A percentile compares a stretch with the other conserved stretches of the same genome.
Evolutionary conservation across 306 rosid species (phyloP).

Genomic region (Cercis canadensis): DNA sequence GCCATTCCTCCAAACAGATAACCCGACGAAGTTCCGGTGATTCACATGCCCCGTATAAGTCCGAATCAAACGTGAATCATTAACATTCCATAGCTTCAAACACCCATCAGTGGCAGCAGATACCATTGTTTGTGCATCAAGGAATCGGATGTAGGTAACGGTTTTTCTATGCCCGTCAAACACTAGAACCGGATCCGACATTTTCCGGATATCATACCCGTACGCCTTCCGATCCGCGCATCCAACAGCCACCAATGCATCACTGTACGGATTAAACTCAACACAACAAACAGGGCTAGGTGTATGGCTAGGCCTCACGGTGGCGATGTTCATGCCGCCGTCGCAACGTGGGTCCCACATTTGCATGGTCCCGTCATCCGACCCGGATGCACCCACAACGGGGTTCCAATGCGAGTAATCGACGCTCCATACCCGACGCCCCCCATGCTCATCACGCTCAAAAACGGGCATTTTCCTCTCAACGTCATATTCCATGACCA

Average conservation of each 20-base stretch:
- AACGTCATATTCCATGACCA: conserved; percentile 64
- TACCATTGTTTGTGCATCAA: conserved; percentile 41
- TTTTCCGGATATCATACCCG: conserved; percentile 52
- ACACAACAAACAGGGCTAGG: conserved; percentile 59
- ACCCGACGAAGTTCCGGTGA: conserved; percentile 61
- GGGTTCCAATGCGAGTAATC: conserved; percentile 56
- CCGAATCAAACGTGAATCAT: conserved; percentile 40
- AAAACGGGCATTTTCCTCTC: conserved; percentile 50
- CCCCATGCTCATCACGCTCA: conserved; percentile 76
- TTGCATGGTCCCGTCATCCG: conserved; percentile 75
- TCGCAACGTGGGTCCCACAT: conserved; percentile 68
- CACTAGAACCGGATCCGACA: conserved; percentile 49
- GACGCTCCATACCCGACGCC: conserved; percentile 71
- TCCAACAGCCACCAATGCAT: conserved; percentile 54
- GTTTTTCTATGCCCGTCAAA: conserved; percentile 61
- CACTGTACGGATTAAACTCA: conserved; percentile 54
- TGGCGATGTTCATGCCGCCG: conserved; percentile 44
- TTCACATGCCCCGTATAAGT: conserved; percentile 62
- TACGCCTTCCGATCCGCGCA: conserved; percentile 66
- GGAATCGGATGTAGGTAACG: conserved; percentile 56
- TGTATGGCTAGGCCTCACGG: conserved; percentile 43
- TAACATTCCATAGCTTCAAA: conserved; percentile 56
- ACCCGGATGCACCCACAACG: conserved; percentile 59
- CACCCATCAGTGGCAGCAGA: conserved; percentile 61
- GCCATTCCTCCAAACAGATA: conserved; percentile 62